Percentiles rank a stretch among this genome's conserved stretches.
These are phyloP conservation scores for Arabidopsis lyrata DNA, from an alignment of 441 rosid species.

Conservation along the genomic window DNA sequence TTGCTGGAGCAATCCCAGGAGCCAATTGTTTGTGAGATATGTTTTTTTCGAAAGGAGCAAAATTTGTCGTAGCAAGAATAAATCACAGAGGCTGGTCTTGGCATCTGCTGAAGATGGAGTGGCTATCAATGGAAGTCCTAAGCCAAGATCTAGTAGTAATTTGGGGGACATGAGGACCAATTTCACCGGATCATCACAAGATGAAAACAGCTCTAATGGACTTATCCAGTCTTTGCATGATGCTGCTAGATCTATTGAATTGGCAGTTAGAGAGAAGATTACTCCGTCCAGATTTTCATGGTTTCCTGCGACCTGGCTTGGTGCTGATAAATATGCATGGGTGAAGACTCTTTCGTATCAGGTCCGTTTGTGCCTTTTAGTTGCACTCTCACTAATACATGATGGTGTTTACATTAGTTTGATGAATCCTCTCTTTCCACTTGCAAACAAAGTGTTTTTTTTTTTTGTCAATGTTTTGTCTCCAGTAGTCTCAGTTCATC, in stretches of 20 bases:
- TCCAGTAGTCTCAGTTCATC: constrained; percentile 34
- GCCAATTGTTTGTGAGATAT: constrained; percentile 51
- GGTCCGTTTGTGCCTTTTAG: constrained; percentile 50
- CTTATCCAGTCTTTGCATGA: constrained; percentile 85
- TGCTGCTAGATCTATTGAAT: constrained; percentile 87
- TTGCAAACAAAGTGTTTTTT: constrained; percentile 8
- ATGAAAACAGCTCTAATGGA: constrained; percentile 66
- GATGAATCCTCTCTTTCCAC: not conserved
- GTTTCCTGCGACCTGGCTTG: constrained; percentile 88
- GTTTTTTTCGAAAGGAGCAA: constrained; percentile 48
- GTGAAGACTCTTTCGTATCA: constrained; percentile 89
- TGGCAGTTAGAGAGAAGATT: constrained; percentile 71
- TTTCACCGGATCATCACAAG: constrained; percentile 63
- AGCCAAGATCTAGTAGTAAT: constrained; percentile 51
- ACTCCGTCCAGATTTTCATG: constrained; percentile 66
- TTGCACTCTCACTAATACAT: not conserved
- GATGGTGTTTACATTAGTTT: constrained; percentile 1
- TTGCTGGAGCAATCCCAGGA: constrained; percentile 63
- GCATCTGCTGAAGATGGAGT: constrained; percentile 89
- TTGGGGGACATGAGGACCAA: constrained; percentile 64
- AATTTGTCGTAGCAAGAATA: constrained; percentile 40
- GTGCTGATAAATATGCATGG: constrained; percentile 80
- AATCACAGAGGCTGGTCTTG: constrained; percentile 51
- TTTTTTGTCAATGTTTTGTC: constrained; percentile 11
- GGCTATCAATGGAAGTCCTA: constrained; percentile 67